These are phyloP conservation scores for Myxozyma geophila DNA, from an alignment of 805 yeast species.

Conservation along the genomic window DNA sequence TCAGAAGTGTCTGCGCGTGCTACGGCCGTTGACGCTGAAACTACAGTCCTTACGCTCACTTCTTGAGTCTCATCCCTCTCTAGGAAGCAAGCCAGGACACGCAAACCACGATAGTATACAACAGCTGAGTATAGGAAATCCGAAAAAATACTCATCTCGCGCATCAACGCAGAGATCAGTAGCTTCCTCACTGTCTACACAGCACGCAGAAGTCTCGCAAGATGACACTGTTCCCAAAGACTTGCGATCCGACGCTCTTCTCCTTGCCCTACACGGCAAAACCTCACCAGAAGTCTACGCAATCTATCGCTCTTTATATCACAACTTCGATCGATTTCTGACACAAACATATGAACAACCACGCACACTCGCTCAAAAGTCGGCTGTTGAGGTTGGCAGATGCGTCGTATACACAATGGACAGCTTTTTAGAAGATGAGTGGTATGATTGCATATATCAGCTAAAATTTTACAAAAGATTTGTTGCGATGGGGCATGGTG, in stretches of 20 bases:
- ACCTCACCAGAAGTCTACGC: constrained; percentile 19
- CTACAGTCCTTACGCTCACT: constrained; percentile 17
- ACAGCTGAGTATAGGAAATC: not conserved
- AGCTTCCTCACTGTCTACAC: not conserved
- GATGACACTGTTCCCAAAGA: not conserved
- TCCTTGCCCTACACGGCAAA: constrained; percentile 12
- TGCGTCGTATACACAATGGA: constrained; percentile 30
- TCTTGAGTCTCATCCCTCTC: constrained; percentile 29
- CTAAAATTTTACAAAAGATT: constrained; percentile 26
- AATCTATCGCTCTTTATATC: constrained; percentile 19
- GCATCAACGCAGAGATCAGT: not conserved
- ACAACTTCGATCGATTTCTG: constrained; percentile 27
- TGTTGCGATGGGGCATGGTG: constrained; percentile 34
- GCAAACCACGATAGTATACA: not conserved
- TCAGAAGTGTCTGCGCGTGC: constrained; percentile 28
- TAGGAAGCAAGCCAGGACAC: not conserved
- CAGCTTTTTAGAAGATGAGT: constrained; percentile 29
- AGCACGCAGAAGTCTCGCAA: not conserved
- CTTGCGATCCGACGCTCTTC: not conserved
- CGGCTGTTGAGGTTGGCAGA: constrained; percentile 28
- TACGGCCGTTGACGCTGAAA: constrained; percentile 31
- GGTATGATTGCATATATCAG: constrained; percentile 30
- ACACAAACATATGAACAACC: constrained; percentile 16
- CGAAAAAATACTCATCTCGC: constrained; percentile 7
- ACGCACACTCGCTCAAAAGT: constrained; percentile 22